phyloP scores from a whole-genome alignment of 2,329 filamentous ascomycete species.

The Chrysosporium queenslandicum region DNA sequence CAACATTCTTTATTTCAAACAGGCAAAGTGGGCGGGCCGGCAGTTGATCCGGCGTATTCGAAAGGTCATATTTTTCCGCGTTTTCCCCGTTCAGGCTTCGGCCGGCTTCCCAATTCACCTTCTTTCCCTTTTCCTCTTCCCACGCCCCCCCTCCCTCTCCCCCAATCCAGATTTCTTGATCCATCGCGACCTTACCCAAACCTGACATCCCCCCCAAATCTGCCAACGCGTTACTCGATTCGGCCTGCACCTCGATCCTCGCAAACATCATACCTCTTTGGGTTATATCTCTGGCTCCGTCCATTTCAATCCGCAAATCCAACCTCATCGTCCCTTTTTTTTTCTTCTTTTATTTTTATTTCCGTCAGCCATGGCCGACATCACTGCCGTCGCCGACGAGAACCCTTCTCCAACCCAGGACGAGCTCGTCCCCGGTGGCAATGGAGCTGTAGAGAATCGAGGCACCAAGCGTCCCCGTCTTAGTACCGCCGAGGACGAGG shows the following conservation, averaged over 20 bases:
- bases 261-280: conserved; percentile 39
- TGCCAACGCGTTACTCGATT: conserved; percentile 41
- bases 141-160: conserved; percentile 12
- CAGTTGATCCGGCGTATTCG: conserved; percentile 9
- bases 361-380: conserved; percentile 56
- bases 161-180: conserved; percentile 14
- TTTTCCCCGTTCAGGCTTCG: conserved; percentile 21
- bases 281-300: conserved; percentile 25
- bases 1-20: not conserved
- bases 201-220: conserved; percentile 25
- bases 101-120: conserved; percentile 13
- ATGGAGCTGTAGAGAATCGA: conserved; percentile 63
- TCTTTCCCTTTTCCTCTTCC: conserved; percentile 23
- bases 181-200: conserved; percentile 31
- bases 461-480: conserved; percentile 84
- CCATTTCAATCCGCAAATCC: conserved; percentile 3
- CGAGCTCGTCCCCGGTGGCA: conserved; percentile 54
- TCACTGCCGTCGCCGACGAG: conserved; percentile 66
- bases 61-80: conserved; percentile 13
- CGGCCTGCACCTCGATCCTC: conserved; percentile 29
- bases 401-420: conserved; percentile 67
- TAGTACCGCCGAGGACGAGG: conserved; percentile 70
- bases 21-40: not conserved
- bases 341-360: conserved; percentile 12
- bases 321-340: conserved; percentile 11